Evolutionary conservation across 495 filamentous ascomycete genomes (phyloP), one percentile per base, ranked within the genome.

Genomic region (Bacidia gigantensis): DNA sequence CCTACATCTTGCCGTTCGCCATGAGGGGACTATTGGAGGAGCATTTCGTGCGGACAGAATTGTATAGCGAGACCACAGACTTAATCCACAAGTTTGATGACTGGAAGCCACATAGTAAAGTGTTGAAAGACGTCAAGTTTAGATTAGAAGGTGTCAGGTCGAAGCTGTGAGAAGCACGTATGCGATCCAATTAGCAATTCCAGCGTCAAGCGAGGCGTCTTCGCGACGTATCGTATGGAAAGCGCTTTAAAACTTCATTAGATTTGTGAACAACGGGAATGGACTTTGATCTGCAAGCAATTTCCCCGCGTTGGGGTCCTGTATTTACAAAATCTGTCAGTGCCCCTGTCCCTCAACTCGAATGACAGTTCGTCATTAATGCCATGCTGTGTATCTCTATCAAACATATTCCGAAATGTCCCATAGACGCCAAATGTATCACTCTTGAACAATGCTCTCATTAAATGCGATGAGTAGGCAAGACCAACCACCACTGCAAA

Each of bases 51-150:
- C 85, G 83, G 58, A 83, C 75, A 22, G 83, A 94, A 59, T 65
- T 94, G 17, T 71, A 75, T 44, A 68, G 73, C 1, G 92, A 98
- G 68, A 87, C 81, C 23, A 78, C 75, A 49, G 82, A 89, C 59
- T 67, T 98, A 40, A 69, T 98, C 11, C 72, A 73, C 58, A 83
- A 94, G 60, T 98, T 96, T 65, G 89, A 98, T 63, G 80, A 87
- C 42, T 98, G 92, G 92, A 87, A 84, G 62, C 92, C 92, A 7
- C 72, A 72, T 0, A 92, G 76, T 10, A 98, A 97, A 69, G 83
- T 82, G 26, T 68, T 98, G 50, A 95, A 87, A 66, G 92, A 98
- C 71, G 92, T 98, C 29, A 95, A 92, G 63, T 98, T 93, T 64
- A 76, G 92, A 57, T 69, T 98, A 39, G 92, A 98, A 72, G 89